These are phyloP conservation scores for Boletellus ananiceps DNA, from an alignment of 768 basidiomycete genomes.

Conservation along the genomic window DNA sequence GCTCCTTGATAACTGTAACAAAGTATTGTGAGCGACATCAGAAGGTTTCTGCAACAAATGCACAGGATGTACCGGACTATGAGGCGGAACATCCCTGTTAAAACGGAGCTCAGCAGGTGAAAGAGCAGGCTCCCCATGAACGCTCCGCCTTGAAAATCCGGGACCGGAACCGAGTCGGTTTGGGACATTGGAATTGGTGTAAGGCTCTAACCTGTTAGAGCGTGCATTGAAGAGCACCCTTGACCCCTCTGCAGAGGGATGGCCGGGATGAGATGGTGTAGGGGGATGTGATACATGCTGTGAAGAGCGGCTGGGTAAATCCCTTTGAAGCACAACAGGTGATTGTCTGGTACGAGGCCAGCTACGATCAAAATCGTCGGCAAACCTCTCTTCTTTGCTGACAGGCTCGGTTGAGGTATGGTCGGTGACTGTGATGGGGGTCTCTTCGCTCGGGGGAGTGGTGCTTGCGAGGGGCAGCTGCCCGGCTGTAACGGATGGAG, in stretches of 20 bases:
- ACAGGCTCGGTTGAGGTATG: conserved; percentile 41
- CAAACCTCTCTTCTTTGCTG: conserved; percentile 83
- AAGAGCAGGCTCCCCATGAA: conserved; percentile 39
- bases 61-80: conserved; percentile 37
- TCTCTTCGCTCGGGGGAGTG: conserved; percentile 12
- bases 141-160: conserved; percentile 37
- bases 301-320: conserved; percentile 32
- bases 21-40: conserved; percentile 15
- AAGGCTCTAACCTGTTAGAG: conserved; percentile 85
- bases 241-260: conserved; percentile 54
- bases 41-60: conserved; percentile 60
- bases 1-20: conserved; percentile 15
- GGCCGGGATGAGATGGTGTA: conserved; percentile 35
- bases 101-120: conserved; percentile 41
- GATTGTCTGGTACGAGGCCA: conserved; percentile 77
- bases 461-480: conserved; percentile 25
- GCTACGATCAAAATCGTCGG: conserved; percentile 92
- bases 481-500: conserved; percentile 36
- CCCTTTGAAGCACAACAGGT: conserved; percentile 41
- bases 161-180: conserved; percentile 37
- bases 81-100: conserved; percentile 44
- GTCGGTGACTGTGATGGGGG: conserved; percentile 15
- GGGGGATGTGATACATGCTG: conserved; percentile 33
- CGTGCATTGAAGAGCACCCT: conserved; percentile 94
- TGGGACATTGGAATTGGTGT: conserved; percentile 48